Evolutionary conservation across 2,329 filamentous ascomycete species (phyloP).

Genomic region (Pseudogymnoascus sp.): DNA sequence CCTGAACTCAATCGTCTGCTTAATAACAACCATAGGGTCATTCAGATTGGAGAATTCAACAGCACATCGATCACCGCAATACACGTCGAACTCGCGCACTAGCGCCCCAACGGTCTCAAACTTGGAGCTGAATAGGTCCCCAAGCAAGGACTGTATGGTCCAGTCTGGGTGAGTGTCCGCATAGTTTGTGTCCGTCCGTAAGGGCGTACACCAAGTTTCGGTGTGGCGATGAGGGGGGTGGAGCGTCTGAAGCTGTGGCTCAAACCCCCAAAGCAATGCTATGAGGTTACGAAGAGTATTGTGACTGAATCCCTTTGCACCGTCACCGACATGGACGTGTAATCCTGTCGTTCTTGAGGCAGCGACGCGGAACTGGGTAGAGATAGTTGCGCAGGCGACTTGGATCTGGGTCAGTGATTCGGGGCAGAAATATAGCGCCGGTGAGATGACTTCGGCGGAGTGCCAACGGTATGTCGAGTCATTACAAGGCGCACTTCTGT

Average conservation of each 20-base stretch:
- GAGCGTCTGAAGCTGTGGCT: conserved; percentile 23
- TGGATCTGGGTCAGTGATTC: conserved; percentile 14
- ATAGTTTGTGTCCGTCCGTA: background rate
- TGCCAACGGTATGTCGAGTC: conserved; percentile 11
- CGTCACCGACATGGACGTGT: conserved; percentile 29
- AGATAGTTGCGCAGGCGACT: conserved; percentile 12
- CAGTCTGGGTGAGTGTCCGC: background rate
- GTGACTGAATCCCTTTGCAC: conserved; percentile 19
- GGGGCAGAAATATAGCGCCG: conserved; percentile 14
- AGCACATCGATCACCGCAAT: background rate
- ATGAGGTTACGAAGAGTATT: conserved; percentile 26
- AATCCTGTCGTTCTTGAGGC: conserved; percentile 22
- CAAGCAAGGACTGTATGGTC: background rate
- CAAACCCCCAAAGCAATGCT: conserved; percentile 23
- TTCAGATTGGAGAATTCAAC: background rate
- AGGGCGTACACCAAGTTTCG: conserved; percentile 3
- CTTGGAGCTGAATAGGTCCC: background rate
- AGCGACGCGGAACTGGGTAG: conserved; percentile 18
- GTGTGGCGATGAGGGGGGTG: conserved; percentile 18
- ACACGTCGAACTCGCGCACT: background rate
- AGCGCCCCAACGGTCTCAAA: background rate
- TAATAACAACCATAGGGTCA: background rate
- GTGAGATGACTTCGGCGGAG: conserved; percentile 19
- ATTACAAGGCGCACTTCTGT: background rate
- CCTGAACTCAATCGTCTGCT: conserved; percentile 23